These are phyloP conservation scores for Craterostigma plantagineum DNA, from an alignment of 257 asterid genomes.

Conservation along the genomic window DNA sequence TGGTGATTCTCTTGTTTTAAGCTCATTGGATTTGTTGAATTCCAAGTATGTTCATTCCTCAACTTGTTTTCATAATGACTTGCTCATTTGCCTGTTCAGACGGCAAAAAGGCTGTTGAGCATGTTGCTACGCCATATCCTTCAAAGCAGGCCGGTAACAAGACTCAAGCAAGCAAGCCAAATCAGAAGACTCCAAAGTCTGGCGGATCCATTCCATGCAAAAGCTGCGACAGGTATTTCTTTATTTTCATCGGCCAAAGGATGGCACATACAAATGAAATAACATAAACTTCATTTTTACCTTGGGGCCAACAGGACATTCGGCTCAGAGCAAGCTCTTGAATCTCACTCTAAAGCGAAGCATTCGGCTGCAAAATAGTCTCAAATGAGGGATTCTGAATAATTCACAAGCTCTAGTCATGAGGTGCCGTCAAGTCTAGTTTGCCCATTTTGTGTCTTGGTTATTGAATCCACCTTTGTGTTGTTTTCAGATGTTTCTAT, in stretches of 20 bases:
- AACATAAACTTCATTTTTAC: not conserved
- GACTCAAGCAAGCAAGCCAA: slow-evolving; percentile 33
- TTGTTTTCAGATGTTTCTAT: too few species aligned
- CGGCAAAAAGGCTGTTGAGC: slow-evolving; percentile 34
- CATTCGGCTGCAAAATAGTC: slow-evolving; percentile 12
- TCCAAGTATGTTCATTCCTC: not conserved
- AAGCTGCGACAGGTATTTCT: slow-evolving; percentile 38
- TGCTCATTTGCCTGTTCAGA: slow-evolving; percentile 11
- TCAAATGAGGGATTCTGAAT: too few species aligned
- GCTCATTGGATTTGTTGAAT: not conserved
- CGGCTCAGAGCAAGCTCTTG: slow-evolving; percentile 32
- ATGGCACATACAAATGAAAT: not conserved
- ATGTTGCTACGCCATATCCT: slow-evolving; percentile 62
- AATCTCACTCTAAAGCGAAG: slow-evolving; percentile 57
- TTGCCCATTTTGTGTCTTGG: too few species aligned
- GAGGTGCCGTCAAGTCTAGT: too few species aligned
- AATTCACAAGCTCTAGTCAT: too few species aligned
- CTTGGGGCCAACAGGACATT: slow-evolving; percentile 24
- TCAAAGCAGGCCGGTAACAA: slow-evolving; percentile 31
- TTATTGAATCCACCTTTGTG: too few species aligned
- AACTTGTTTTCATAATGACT: too few species aligned
- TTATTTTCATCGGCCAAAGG: not conserved
- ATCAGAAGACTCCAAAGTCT: slow-evolving; percentile 35
- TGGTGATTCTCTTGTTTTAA: slow-evolving; percentile 21
- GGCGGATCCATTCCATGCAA: slow-evolving; percentile 37